Percentiles rank a stretch among this genome's conserved stretches.
These are phyloP conservation scores for Diaporthe ampelina DNA, from an alignment of 2,329 filamentous ascomycete species.

Conservation along the genomic window DNA sequence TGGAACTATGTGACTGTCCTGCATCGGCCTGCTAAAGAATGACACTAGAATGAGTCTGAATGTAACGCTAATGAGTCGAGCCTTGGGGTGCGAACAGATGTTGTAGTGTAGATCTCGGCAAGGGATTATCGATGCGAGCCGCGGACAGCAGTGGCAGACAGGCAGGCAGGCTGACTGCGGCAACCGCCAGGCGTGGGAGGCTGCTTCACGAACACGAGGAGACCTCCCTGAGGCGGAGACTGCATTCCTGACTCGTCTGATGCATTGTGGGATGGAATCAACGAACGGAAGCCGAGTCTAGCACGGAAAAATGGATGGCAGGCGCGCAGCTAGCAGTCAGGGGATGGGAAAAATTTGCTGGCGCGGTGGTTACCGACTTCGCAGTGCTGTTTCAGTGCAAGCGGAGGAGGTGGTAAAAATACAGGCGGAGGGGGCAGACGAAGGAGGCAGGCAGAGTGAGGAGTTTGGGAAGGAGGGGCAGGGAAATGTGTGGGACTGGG, in stretches of 20 bases:
- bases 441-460: neutral
- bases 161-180: no score
- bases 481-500: conserved; percentile 1
- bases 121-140: conserved; percentile 10
- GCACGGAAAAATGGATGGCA: conserved; percentile 5
- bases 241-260: conserved; percentile 3
- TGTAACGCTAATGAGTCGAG: conserved; percentile 26
- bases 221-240: neutral
- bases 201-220: conserved; percentile 23
- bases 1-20: conserved; percentile 24
- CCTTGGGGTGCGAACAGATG: conserved; percentile 2
- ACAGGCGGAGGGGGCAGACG: conserved; percentile 17
- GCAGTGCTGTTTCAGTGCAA: conserved; percentile 37
- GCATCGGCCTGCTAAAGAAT: conserved; percentile 1
- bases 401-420: conserved; percentile 32
- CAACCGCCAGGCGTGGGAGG: neutral
- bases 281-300: conserved; percentile 3
- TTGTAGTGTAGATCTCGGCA: conserved; percentile 9
- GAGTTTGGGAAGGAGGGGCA: conserved; percentile 28
- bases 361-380: conserved; percentile 38
- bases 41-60: conserved; percentile 4
- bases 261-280: conserved; percentile 15
- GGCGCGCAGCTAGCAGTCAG: conserved; percentile 3
- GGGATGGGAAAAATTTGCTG: conserved; percentile 37
- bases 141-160: neutral